These are phyloP conservation scores for Saksenaea vasiformis DNA, from an alignment of 371 early-diverging fungal genomes.

Conservation along the genomic window DNA sequence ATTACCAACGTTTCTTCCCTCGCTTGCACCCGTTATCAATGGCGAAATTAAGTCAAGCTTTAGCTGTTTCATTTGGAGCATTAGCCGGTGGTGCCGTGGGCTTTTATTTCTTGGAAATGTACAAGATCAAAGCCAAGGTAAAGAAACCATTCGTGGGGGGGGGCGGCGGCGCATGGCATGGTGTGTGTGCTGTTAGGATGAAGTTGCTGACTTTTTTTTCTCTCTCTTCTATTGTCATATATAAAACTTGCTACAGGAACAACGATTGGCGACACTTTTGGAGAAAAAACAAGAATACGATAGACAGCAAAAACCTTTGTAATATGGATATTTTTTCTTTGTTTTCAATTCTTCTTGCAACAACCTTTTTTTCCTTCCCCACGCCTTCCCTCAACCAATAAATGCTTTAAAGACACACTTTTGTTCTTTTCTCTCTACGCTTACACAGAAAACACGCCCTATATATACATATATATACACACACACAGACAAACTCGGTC, in stretches of 20 bases:
- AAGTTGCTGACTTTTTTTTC: background rate
- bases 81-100: slow-evolving; percentile 49
- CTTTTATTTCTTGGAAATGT: slow-evolving; percentile 47
- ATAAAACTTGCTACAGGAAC: slow-evolving; percentile 23
- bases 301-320: slow-evolving; percentile 18
- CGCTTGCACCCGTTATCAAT: slow-evolving; percentile 5
- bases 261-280: slow-evolving; percentile 39
- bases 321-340: background rate
- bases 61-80: slow-evolving; percentile 48
- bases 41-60: slow-evolving; percentile 36
- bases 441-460: no score
- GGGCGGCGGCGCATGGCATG: background rate
- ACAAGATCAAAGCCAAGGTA: slow-evolving; percentile 51
- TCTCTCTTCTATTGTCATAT: background rate
- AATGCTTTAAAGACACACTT: no score
- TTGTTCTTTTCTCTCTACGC: no score
- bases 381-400: no score
- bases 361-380: background rate
- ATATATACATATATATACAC: no score
- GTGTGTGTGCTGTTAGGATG: no score
- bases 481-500: no score
- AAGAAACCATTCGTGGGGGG: background rate
- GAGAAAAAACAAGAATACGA: slow-evolving; percentile 42
- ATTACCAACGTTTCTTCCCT: no score
- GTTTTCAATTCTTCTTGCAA: background rate